Conservation (phyloP, 768 basidiomycete species). For the Suillus alpinus region DNA sequence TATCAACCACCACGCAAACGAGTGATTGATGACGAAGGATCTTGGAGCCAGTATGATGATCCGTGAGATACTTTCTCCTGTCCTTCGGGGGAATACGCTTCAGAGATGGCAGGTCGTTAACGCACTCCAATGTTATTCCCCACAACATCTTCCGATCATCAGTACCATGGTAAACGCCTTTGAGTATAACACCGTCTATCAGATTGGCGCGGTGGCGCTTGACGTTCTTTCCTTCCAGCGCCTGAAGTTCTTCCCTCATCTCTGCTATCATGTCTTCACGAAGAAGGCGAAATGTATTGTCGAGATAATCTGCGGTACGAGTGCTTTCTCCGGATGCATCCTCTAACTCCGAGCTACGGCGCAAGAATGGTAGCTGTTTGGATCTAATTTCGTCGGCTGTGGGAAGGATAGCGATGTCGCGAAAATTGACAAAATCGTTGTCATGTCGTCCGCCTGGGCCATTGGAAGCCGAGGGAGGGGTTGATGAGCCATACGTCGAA, state of each 20-base stretch:
- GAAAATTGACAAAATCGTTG: conserved; percentile 58
- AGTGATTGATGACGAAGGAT: conserved; percentile 50
- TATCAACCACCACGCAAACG: conserved; percentile 45
- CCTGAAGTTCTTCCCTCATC: conserved; percentile 48
- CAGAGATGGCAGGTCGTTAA: conserved; percentile 32
- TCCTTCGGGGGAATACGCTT: conserved; percentile 29
- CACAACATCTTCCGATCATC: conserved; percentile 26
- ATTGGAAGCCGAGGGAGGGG: conserved; percentile 17
- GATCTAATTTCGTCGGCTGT: conserved; percentile 52
- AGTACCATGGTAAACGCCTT: conserved; percentile 31
- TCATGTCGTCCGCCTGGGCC: conserved; percentile 62
- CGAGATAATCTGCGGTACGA: conserved; percentile 45
- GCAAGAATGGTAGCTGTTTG: conserved; percentile 42
- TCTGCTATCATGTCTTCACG: conserved; percentile 57
- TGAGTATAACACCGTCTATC: conserved; percentile 34
- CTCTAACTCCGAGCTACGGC: conserved; percentile 37
- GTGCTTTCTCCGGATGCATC: conserved; percentile 33
- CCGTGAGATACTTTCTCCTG: conserved; percentile 32
- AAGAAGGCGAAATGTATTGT: conserved; percentile 58
- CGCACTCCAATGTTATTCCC: conserved; percentile 37
- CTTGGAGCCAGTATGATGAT: conserved; percentile 24
- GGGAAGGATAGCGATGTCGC: conserved; percentile 53
- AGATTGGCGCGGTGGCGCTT: conserved; percentile 33
- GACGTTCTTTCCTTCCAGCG: conserved; percentile 34
- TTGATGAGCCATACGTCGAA: conserved; percentile 18